phyloP scores from a whole-genome alignment of 768 basidiomycete species.

The Lactarius vividus region DNA sequence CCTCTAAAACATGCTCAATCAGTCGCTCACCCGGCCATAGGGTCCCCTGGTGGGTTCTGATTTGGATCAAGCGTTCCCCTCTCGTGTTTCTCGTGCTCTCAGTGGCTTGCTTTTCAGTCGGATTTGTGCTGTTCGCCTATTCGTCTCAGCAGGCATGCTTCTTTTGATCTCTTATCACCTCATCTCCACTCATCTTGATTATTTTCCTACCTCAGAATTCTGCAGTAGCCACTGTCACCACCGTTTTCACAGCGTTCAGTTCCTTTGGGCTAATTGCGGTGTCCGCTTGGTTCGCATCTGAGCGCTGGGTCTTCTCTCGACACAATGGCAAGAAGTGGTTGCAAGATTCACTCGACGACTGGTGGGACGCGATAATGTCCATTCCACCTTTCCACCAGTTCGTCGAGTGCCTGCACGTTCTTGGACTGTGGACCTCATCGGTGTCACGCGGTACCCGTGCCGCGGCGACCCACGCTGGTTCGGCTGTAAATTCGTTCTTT shows the following conservation, averaged over 20 bases:
- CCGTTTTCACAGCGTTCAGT: slow-evolving; percentile 72
- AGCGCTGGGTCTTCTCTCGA: slow-evolving; percentile 60
- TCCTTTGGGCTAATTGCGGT: slow-evolving; percentile 70
- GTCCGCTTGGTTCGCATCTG: slow-evolving; percentile 70
- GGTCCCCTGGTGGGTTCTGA: slow-evolving; percentile 80
- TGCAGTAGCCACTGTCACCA: slow-evolving; percentile 67
- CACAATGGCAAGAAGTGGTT: slow-evolving; percentile 72
- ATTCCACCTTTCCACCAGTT: slow-evolving; percentile 21
- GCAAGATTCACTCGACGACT: slow-evolving; percentile 52
- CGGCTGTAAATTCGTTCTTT: slow-evolving; percentile 18
- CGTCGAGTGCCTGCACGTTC: slow-evolving; percentile 1
- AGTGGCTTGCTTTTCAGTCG: slow-evolving; percentile 78
- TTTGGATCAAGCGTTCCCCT: slow-evolving; percentile 85
- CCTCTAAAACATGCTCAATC: slow-evolving; percentile 18
- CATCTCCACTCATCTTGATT: slow-evolving; percentile 1
- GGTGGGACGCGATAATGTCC: slow-evolving; percentile 32
- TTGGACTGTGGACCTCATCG: slow-evolving; percentile 6
- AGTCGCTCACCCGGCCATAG: slow-evolving; percentile 75
- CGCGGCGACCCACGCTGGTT: slow-evolving; percentile 17
- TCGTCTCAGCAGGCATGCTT: slow-evolving; percentile 61
- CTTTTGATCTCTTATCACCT: neutral
- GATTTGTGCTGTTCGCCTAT: slow-evolving; percentile 74
- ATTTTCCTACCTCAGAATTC: slow-evolving; percentile 39
- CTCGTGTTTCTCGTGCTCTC: slow-evolving; percentile 82
- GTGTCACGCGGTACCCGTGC: slow-evolving; percentile 12